These are phyloP conservation scores for Aethionema arabicum DNA, from an alignment of 345 rosid genomes.

Conservation along the genomic window DNA sequence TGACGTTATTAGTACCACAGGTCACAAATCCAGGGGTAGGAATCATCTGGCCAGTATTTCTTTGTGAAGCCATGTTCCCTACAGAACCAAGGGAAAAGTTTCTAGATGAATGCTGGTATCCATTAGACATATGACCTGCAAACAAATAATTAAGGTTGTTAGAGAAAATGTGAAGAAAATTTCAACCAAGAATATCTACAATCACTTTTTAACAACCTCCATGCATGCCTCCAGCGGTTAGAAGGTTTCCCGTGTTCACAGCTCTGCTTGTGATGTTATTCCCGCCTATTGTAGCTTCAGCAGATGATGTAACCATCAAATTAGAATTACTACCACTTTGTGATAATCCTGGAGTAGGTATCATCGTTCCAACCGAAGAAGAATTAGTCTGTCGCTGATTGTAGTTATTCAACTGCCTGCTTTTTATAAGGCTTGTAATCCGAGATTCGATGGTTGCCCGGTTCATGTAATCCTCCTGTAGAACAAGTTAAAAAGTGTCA, in stretches of 20 bases:
- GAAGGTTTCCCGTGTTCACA: conserved; percentile 50
- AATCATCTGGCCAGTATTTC: conserved; percentile 79
- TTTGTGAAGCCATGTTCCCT: conserved; percentile 67
- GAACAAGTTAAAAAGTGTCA: conserved; percentile 25
- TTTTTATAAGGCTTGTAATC: conserved; percentile 48
- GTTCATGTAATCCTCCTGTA: conserved; percentile 85
- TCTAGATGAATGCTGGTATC: conserved; percentile 62
- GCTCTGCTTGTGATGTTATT: conserved; percentile 47
- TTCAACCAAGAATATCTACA: conserved; percentile 37
- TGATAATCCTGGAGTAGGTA: conserved; percentile 90
- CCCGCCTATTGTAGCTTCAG: conserved; percentile 57
- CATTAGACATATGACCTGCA: conserved; percentile 68
- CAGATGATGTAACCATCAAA: conserved; percentile 53
- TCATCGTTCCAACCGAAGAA: conserved; percentile 67
- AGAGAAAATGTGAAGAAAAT: conserved; percentile 21
- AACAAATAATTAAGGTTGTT: conserved; percentile 21
- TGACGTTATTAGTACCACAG: conserved; percentile 42
- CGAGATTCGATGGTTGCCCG: conserved; percentile 68
- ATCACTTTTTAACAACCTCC: conserved; percentile 54
- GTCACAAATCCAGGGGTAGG: conserved; percentile 87
- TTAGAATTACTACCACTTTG: conserved; percentile 52
- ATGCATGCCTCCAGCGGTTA: conserved; percentile 54
- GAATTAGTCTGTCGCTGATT: conserved; percentile 61
- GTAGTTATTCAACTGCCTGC: conserved; percentile 37
- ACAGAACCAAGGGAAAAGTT: conserved; percentile 65